phyloP scores from a whole-genome alignment of 352 stramenopile species.

The Phytophthora idaei region DNA sequence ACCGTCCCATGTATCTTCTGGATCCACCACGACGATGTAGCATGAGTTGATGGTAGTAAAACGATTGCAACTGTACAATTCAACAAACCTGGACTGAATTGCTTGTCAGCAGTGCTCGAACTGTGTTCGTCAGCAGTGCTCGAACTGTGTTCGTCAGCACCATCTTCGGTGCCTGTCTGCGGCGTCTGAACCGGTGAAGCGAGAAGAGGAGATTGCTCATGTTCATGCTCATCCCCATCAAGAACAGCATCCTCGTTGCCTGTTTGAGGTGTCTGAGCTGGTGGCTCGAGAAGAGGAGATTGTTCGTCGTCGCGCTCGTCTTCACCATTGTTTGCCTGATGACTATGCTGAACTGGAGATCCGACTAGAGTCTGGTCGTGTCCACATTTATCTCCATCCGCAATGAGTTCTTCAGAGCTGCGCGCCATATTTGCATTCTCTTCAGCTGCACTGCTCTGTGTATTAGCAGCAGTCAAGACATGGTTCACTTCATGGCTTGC shows the following conservation, averaged over 20 bases:
- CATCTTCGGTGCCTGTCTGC: slow-evolving; percentile 34
- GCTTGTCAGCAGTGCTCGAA: slow-evolving; percentile 36
- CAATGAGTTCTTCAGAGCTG: slow-evolving; percentile 1
- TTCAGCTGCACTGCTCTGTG: not conserved
- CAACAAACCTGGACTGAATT: slow-evolving; percentile 46
- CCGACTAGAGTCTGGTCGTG: not conserved
- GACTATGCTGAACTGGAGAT: slow-evolving; percentile 4
- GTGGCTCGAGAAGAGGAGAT: slow-evolving; percentile 1
- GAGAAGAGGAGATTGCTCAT: slow-evolving; percentile 13
- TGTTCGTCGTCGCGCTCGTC: not conserved
- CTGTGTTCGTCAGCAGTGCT: slow-evolving; percentile 40
- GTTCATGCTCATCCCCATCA: slow-evolving; percentile 5
- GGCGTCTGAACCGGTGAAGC: slow-evolving; percentile 25
- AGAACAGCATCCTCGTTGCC: slow-evolving; percentile 1
- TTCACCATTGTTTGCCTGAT: not conserved
- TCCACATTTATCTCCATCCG: slow-evolving; percentile 8
- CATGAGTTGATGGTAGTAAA: slow-evolving; percentile 4
- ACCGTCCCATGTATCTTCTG: slow-evolving; percentile 29
- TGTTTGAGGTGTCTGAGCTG: not conserved
- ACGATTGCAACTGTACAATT: slow-evolving; percentile 3
- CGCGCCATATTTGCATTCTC: not conserved
- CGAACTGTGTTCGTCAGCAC: slow-evolving; percentile 39
- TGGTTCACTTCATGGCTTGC: not conserved
- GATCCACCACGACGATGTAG: not conserved
- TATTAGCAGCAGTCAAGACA: slow-evolving; percentile 1